A percentile compares a stretch with the other conserved stretches of the same genome.
Conservation (phyloP, 2,329 filamentous ascomycete genomes). For the Aaosphaeria arxii region DNA sequence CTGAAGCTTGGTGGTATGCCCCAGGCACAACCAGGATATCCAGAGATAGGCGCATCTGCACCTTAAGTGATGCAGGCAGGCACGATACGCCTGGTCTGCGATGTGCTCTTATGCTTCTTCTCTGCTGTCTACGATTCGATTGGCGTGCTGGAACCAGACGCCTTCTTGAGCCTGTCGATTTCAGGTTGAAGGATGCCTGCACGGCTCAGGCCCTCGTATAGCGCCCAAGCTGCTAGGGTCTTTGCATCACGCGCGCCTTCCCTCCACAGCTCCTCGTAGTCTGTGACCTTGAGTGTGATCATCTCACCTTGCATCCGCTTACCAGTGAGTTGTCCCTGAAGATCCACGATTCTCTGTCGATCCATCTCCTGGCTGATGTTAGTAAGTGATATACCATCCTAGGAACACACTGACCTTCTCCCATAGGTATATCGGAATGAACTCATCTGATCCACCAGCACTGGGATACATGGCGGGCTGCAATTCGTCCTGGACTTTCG, state of each 20-base stretch:
- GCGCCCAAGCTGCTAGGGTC: conserved; percentile 48
- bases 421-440: conserved; percentile 53
- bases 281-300: conserved; percentile 51
- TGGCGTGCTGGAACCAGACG: too few relatives aligned
- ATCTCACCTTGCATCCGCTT: conserved; percentile 51
- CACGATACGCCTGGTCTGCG: too few relatives aligned
- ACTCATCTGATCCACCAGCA: conserved; percentile 55
- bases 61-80: too few relatives aligned
- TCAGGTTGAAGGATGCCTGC: not conserved
- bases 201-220: not conserved
- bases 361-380: conserved; percentile 31
- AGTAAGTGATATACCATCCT: too few relatives aligned
- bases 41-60: too few relatives aligned
- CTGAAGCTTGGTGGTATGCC: too few relatives aligned
- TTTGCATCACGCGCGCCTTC: conserved; percentile 53
- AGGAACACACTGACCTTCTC: conserved; percentile 34
- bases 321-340: conserved; percentile 52
- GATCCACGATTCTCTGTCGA: conserved; percentile 43
- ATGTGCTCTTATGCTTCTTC: too few relatives aligned
- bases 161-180: not conserved
- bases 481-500: conserved; percentile 26
- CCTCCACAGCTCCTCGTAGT: conserved; percentile 49
- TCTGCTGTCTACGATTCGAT: too few relatives aligned
- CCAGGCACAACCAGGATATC: too few relatives aligned
- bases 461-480: conserved; percentile 52